Percentiles rank a stretch among this genome's conserved stretches.
Conservation (phyloP, 1,284 basidiomycete genomes). For the Polyporus tsugae region DNA sequence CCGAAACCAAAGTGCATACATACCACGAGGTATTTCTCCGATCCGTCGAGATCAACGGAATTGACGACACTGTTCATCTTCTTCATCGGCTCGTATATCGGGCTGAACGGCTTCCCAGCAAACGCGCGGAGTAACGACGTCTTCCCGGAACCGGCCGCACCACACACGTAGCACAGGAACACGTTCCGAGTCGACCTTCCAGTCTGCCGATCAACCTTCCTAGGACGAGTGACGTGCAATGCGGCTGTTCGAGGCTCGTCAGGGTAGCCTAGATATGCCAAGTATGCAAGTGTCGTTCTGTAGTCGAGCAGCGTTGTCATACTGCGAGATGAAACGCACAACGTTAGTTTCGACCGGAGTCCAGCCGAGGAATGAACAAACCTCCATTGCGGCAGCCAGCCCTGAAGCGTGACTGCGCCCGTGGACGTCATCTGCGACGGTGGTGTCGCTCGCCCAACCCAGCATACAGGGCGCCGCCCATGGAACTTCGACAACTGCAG, state of each 20-base stretch:
- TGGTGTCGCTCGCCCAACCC: too few relatives aligned
- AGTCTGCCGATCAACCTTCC: constrained; percentile 88
- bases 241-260: constrained; percentile 80
- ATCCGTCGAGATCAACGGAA: constrained; percentile 93
- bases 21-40: constrained; percentile 96
- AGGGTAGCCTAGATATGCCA: constrained; percentile 94
- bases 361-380: constrained; percentile 43
- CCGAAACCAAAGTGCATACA: constrained; percentile 53
- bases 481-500: too few relatives aligned
- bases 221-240: constrained; percentile 81
- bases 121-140: constrained; percentile 88
- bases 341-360: neutral
- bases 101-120: constrained; percentile 80
- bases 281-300: constrained; percentile 91
- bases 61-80: constrained; percentile 94
- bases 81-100: constrained; percentile 86
- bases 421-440: constrained; percentile 90
- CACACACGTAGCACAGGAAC: constrained; percentile 93
- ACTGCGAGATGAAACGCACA: constrained; percentile 50
- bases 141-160: constrained; percentile 96
- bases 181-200: constrained; percentile 90
- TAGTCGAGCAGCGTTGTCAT: constrained; percentile 98
- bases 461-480: too few relatives aligned
- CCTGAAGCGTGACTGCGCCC: constrained; percentile 93
- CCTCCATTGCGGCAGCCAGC: constrained; percentile 99